Evolutionary conservation across 2,329 filamentous ascomycete species (phyloP), one percentile per base, ranked within the genome.

Genomic region (Colletotrichum tamarilloi): DNA sequence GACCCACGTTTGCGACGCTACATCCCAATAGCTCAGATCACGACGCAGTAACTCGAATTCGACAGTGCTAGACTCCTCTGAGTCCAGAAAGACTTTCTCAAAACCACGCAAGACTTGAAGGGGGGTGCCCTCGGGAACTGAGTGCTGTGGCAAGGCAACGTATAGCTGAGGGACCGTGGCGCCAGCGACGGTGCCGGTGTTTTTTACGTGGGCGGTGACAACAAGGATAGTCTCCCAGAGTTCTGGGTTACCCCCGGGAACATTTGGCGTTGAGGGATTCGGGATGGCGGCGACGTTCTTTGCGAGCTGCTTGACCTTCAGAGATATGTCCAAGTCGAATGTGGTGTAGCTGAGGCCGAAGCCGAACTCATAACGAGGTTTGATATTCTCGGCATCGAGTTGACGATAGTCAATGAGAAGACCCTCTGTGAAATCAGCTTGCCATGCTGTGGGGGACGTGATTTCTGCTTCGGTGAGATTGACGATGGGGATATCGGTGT

Each of bases 161-260:
- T 88, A 89, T 3, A 94, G 81, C 85, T 95, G 93, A 0, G 89
- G 85, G 0, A 94, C 90, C 70, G 93, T 90, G 72, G 92, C 91
- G 24, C 92, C 92, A 1, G 83, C 80, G 0, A 91, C 83, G 0
- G 77, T 79, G 32, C 93, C 93, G 1, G 86, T 90, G 84, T 96
- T 95, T 69, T 86, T 88, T 49, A 95, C 84, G 1, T 85, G 90
- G 0, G 89, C 88, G 0, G 88, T 89, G 12, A 92, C 88, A 14
- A 82, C 84, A 5, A 83, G 81, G 0, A 87, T 80, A 0, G 78
- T 78, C n/a, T 87, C 84, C 78, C 84, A 88, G 22, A 89, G 83
- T 62, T 87, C 85, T 1, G 81, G 78, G 4, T 80, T 81, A 2
- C 87, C 87, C 22, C 87, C 87, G 0, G 85, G 81, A 14, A 77